Evolutionary conservation across 495 filamentous ascomycete genomes (phyloP).

Genomic region (Aeminium ludgeri): DNA sequence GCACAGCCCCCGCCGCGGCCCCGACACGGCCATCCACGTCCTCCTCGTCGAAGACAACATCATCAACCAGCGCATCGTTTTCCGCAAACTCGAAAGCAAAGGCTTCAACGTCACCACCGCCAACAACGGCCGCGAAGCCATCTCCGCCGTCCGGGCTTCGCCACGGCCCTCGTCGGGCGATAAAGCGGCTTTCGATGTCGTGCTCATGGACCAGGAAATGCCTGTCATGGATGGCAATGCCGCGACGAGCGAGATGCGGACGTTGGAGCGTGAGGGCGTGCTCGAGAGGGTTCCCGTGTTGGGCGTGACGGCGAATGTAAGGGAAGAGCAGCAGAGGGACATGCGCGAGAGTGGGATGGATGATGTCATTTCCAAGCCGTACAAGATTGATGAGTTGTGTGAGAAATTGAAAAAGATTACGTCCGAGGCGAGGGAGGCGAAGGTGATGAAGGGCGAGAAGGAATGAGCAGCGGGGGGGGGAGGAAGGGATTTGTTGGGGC

Average conservation of each 20-base stretch:
- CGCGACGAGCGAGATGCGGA: constrained; percentile 15
- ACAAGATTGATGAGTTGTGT: constrained; percentile 12
- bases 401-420: too few relatives aligned
- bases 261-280: constrained; percentile 11
- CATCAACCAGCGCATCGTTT: constrained; percentile 23
- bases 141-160: constrained; percentile 12
- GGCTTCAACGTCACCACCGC: constrained; percentile 20
- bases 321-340: constrained; percentile 17
- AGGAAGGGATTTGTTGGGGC: too few relatives aligned
- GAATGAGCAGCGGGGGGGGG: too few relatives aligned
- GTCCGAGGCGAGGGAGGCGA: too few relatives aligned
- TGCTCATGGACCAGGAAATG: constrained; percentile 27
- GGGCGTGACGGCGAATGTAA: constrained; percentile 22
- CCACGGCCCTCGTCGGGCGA: neutral
- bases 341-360: constrained; percentile 23
- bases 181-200: constrained; percentile 9
- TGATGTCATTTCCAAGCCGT: constrained; percentile 15
- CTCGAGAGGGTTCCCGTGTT: constrained; percentile 15
- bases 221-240: constrained; percentile 23
- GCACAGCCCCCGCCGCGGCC: neutral
- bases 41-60: constrained; percentile 23
- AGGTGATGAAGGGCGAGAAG: too few relatives aligned
- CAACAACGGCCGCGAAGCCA: constrained; percentile 22
- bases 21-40: too few relatives aligned
- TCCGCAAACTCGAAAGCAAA: constrained; percentile 16